These are phyloP conservation scores for Claviceps maximensis DNA, from an alignment of 2,329 filamentous ascomycete species.

Conservation along the genomic window DNA sequence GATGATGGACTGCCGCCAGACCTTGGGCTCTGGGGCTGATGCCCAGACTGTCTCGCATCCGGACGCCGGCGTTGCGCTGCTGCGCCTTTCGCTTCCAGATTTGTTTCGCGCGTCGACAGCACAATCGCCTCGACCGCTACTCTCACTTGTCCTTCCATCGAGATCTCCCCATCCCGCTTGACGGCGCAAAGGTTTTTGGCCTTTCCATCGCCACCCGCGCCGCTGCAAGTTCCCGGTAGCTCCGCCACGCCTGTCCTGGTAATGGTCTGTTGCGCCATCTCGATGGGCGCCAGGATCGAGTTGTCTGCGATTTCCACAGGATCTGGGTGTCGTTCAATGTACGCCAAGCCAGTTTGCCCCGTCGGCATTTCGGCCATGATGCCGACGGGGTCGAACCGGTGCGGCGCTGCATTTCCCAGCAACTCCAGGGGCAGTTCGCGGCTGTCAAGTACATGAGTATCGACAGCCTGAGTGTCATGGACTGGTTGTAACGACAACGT, in stretches of 20 bases:
- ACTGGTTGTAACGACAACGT: background rate
- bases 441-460: conserved; percentile 24
- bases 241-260: conserved; percentile 19
- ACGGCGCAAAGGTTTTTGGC: background rate
- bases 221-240: conserved; percentile 21
- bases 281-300: conserved; percentile 22
- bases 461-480: conserved; percentile 8
- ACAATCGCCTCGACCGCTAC: background rate
- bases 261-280: conserved; percentile 12
- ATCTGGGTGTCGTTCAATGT: conserved; percentile 28
- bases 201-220: conserved; percentile 11
- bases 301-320: conserved; percentile 32
- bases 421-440: conserved; percentile 18
- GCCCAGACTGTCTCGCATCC: background rate
- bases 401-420: conserved; percentile 8
- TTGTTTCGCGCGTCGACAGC: background rate
- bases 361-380: conserved; percentile 35
- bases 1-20: background rate
- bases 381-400: conserved; percentile 27
- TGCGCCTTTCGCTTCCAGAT: background rate
- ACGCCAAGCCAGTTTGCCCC: conserved; percentile 25
- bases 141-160: background rate
- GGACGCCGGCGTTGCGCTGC: background rate
- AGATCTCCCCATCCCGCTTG: conserved; percentile 5
- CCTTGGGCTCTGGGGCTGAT: background rate